phyloP scores from a whole-genome alignment of 2,329 filamentous ascomycete genomes.

The Pyricularia grisea region DNA sequence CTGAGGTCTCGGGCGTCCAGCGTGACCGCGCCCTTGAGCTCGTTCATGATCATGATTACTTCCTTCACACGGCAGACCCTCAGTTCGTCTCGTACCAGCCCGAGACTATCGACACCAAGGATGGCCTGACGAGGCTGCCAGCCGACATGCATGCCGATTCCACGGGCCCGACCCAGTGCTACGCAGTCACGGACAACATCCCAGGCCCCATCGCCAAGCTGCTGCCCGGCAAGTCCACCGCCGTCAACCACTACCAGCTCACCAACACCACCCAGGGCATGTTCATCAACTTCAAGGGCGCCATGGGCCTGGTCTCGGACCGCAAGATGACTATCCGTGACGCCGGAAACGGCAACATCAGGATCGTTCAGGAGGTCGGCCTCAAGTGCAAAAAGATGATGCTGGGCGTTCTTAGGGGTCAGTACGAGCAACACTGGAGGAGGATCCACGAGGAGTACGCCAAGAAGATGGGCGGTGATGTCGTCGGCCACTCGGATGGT shows the following conservation, averaged over 20 bases:
- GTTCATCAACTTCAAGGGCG: conserved; percentile 1
- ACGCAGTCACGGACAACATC: conserved; percentile 4
- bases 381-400: conserved; percentile 5
- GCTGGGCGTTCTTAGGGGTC: neutral
- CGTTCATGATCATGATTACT: conserved; percentile 3
- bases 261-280: neutral
- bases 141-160: neutral
- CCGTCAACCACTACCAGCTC: conserved; percentile 5
- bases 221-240: neutral
- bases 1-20: neutral
- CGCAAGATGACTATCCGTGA: neutral
- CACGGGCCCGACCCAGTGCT: conserved; percentile 1
- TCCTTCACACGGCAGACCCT: neutral
- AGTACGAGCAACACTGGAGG: conserved; percentile 5
- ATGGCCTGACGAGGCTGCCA: neutral
- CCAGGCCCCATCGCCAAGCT: conserved; percentile 1
- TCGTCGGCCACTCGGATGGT: conserved; percentile 1
- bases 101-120: neutral
- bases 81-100: neutral
- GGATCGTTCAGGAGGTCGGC: conserved; percentile 1
- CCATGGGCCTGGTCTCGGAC: neutral
- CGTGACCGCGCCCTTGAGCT: neutral
- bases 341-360: neutral
- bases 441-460: conserved; percentile 1
- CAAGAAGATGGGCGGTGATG: conserved; percentile 3